Conservation (phyloP, 805 yeast species). For the Dipodascus geniculatus region DNA sequence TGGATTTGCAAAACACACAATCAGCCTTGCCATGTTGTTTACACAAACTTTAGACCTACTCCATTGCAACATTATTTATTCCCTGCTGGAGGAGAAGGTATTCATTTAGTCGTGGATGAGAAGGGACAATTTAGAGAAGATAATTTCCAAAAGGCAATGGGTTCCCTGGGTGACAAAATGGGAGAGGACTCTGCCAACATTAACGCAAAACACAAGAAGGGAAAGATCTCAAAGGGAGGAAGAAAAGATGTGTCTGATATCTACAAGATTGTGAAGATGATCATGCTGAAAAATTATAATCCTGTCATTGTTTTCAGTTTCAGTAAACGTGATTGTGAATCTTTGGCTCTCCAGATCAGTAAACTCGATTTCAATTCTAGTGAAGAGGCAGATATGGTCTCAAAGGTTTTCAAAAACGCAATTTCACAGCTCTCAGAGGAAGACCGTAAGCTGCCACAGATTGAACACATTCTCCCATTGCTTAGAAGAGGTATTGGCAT, state of each 20-base stretch:
- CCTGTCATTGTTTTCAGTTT: constrained; percentile 99
- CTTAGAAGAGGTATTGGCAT: constrained; percentile 94
- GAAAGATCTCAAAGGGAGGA: constrained; percentile 82
- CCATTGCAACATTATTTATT: constrained; percentile 95
- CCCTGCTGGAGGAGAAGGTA: constrained; percentile 98
- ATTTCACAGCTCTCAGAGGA: constrained; percentile 76
- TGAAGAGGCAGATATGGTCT: constrained; percentile 84
- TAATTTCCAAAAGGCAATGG: constrained; percentile 97
- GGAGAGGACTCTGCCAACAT: constrained; percentile 77
- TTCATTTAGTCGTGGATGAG: constrained; percentile 94
- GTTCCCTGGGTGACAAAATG: constrained; percentile 65
- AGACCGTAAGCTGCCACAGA: constrained; percentile 90
- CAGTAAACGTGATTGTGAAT: constrained; percentile 93
- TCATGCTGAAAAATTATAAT: constrained; percentile 89
- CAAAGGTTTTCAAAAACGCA: constrained; percentile 86
- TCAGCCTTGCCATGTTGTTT: constrained; percentile 97
- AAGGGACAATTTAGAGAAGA: constrained; percentile 94
- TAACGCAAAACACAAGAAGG: constrained; percentile 54
- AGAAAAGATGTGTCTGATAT: constrained; percentile 73
- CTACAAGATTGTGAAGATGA: constrained; percentile 94
- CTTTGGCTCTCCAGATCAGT: constrained; percentile 88
- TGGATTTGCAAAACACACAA: constrained; percentile 94
- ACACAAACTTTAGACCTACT: constrained; percentile 97
- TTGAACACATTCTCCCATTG: constrained; percentile 79
- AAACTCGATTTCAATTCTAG: constrained; percentile 88